A percentile compares a stretch with the other conserved stretches of the same genome.
Conservation (phyloP, 768 basidiomycete species). For the Suillus lakei region DNA sequence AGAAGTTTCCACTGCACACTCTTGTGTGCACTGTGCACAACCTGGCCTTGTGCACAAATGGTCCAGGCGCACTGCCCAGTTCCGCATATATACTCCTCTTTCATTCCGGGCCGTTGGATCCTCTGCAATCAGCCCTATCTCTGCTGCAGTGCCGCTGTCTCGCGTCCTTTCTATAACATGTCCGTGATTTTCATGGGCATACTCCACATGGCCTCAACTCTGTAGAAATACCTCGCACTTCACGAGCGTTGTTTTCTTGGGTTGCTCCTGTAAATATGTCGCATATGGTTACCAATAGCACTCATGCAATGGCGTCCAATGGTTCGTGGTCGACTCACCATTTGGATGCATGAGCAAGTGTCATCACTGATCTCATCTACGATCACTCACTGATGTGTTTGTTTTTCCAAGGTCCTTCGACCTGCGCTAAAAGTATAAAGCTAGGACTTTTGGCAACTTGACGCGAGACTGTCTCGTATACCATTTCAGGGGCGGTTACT, state of each 20-base stretch:
- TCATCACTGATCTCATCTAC: slow-evolving; percentile 1
- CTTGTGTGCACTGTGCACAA: too few relatives aligned
- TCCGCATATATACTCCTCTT: too few relatives aligned
- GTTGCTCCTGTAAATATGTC: slow-evolving; percentile 46
- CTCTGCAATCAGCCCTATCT: too few relatives aligned
- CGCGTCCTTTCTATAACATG: slow-evolving; percentile 45
- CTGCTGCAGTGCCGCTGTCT: too few relatives aligned
- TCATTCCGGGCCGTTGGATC: too few relatives aligned
- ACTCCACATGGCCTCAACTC: slow-evolving; percentile 26
- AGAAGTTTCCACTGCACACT: too few relatives aligned
- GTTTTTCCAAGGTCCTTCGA: slow-evolving; percentile 55
- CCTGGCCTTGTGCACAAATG: too few relatives aligned
- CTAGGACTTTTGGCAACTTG: too few relatives aligned
- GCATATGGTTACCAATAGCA: slow-evolving; percentile 58
- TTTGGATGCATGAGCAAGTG: slow-evolving; percentile 79
- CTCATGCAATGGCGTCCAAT: slow-evolving; percentile 60
- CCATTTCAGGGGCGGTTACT: too few relatives aligned
- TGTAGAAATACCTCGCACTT: slow-evolving; percentile 49
- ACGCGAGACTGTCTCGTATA: too few relatives aligned
- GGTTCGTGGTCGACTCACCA: slow-evolving; percentile 54
- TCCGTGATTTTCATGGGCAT: slow-evolving; percentile 25
- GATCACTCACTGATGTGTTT: neutral
- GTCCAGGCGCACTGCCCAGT: too few relatives aligned
- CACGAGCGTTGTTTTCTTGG: slow-evolving; percentile 54
- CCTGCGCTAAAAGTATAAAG: too few relatives aligned